Evolutionary conservation across 148 eudicot species (phyloP).

Genomic region (Persicaria maculosa): DNA sequence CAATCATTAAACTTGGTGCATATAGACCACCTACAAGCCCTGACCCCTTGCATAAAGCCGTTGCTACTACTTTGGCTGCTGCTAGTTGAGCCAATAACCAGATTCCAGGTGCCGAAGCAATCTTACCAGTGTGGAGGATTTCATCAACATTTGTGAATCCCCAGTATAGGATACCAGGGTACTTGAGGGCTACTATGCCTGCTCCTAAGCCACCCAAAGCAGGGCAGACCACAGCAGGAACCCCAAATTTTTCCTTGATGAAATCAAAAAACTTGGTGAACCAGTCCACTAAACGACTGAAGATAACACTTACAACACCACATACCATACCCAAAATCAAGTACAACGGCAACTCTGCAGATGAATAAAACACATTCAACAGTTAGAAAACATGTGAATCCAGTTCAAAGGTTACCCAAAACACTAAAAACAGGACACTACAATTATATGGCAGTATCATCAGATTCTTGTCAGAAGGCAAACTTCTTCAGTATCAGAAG

Average conservation of each 20-base stretch:
- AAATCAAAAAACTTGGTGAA: constrained; percentile 56
- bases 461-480: neutral
- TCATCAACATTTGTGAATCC: constrained; percentile 95
- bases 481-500: neutral
- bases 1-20: constrained; percentile 98
- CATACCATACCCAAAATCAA: constrained; percentile 93
- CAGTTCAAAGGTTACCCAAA: neutral
- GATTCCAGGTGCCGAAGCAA: constrained; percentile 88
- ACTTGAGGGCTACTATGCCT: constrained; percentile 90
- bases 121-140: constrained; percentile 90
- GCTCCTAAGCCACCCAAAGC: constrained; percentile 95
- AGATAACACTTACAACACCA: constrained; percentile 83
- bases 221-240: constrained; percentile 83
- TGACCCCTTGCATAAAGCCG: constrained; percentile 88
- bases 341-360: constrained; percentile 89
- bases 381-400: constrained; percentile 13
- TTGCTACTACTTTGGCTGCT: constrained; percentile 92
- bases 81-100: constrained; percentile 88
- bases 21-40: constrained; percentile 96
- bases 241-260: constrained; percentile 62
- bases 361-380: constrained; percentile 14
- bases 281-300: constrained; percentile 78
- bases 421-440: neutral
- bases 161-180: constrained; percentile 92
- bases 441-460: neutral